Percentiles rank a stretch among this genome's conserved stretches.
Conservation (phyloP, 352 stramenopile genomes). For the Pythium rishiriense region DNA sequence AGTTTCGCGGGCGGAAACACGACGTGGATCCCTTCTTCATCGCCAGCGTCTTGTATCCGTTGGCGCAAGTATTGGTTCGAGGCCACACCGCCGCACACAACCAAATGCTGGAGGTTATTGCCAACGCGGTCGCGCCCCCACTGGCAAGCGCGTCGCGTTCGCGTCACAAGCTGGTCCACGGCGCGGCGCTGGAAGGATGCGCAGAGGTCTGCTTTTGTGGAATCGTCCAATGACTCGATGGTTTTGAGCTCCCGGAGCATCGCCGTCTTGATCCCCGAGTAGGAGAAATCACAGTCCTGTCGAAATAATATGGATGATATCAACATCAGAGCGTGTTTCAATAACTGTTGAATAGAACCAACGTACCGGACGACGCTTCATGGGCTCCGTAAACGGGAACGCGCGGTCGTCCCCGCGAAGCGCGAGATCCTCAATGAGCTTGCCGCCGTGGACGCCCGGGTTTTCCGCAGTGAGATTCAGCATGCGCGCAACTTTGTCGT, state of each 20-base stretch:
- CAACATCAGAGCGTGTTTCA: no score
- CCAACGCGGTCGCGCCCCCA: conserved; percentile 65
- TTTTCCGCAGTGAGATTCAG: conserved; percentile 79
- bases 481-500: conserved; percentile 98
- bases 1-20: conserved; percentile 78
- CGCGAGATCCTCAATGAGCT: conserved; percentile 94
- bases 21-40: conserved; percentile 43
- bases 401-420: conserved; percentile 87
- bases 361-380: conserved; percentile 74
- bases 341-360: no score
- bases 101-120: conserved; percentile 61
- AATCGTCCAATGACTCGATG: conserved; percentile 26
- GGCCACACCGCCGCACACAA: conserved; percentile 97
- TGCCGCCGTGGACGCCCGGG: conserved; percentile 81
- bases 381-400: conserved; percentile 92
- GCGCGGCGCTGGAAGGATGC: conserved; percentile 89
- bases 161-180: conserved; percentile 88
- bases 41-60: conserved; percentile 71
- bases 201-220: conserved; percentile 85
- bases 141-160: conserved; percentile 88
- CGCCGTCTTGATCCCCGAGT: conserved; percentile 97
- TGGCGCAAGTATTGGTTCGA: conserved; percentile 94
- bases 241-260: conserved; percentile 85
- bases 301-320: background rate
- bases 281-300: conserved; percentile 96